phyloP scores from a whole-genome alignment of 2,329 filamentous ascomycete genomes.

The Colletotrichum australisinense region DNA sequence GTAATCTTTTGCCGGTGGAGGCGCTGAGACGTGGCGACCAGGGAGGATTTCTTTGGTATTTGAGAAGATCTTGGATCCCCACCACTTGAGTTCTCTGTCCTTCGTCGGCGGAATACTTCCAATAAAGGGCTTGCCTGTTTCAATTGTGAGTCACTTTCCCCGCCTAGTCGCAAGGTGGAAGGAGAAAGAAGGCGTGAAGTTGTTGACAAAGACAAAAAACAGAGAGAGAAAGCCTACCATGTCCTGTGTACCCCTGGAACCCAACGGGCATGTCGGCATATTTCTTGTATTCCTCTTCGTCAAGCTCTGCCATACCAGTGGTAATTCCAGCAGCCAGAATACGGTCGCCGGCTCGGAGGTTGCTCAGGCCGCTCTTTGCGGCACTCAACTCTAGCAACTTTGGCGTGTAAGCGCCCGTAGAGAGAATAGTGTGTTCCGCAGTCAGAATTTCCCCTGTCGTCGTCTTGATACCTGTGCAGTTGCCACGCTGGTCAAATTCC shows the following conservation, averaged over 20 bases:
- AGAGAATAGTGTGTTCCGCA: conserved; percentile 64
- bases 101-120: conserved; percentile 67
- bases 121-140: conserved; percentile 62
- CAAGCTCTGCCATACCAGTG: conserved; percentile 67
- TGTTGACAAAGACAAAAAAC: conserved; percentile 41
- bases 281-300: conserved; percentile 54
- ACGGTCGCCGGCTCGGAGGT: conserved; percentile 63
- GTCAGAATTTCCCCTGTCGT: conserved; percentile 54
- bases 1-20: conserved; percentile 67
- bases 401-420: conserved; percentile 69
- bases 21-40: conserved; percentile 66
- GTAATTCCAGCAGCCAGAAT: conserved; percentile 70
- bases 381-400: conserved; percentile 65
- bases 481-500: conserved; percentile 52
- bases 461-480: conserved; percentile 61
- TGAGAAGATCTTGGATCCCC: conserved; percentile 69
- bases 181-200: conserved; percentile 41
- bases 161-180: not conserved
- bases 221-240: conserved; percentile 40
- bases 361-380: conserved; percentile 54
- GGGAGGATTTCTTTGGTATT: conserved; percentile 65
- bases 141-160: conserved; percentile 44
- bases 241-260: conserved; percentile 52
- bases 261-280: conserved; percentile 63
- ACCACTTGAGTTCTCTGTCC: conserved; percentile 67